These are phyloP conservation scores for Paramecium sexaurelia DNA, from an alignment of 73 alveolate species.

Conservation along the genomic window DNA sequence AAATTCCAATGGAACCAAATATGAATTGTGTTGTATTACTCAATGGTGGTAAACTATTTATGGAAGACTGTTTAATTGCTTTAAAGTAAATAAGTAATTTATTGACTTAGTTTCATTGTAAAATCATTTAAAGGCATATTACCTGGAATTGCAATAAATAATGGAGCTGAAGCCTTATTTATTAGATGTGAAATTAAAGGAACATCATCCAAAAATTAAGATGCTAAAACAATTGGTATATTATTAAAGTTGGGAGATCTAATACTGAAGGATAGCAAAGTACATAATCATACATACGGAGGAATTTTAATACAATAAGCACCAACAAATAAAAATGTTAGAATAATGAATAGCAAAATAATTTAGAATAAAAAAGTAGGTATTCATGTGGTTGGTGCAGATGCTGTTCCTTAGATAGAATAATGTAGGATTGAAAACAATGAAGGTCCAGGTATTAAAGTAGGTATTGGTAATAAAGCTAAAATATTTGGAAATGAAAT, in stretches of 20 bases:
- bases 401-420: conserved; percentile 75
- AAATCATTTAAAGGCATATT: conserved; percentile 52
- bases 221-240: conserved; percentile 50
- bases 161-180: conserved; percentile 12
- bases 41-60: conserved; percentile 56
- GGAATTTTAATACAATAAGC: conserved; percentile 27
- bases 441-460: conserved; percentile 62
- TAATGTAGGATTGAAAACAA: conserved; percentile 73
- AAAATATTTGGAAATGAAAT: conserved; percentile 77
- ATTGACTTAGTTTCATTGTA: conserved; percentile 45
- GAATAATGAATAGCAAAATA: background rate
- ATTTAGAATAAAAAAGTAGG: conserved; percentile 50
- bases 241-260: conserved; percentile 44
- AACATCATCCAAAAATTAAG: conserved; percentile 35
- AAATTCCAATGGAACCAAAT: conserved; percentile 47
- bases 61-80: conserved; percentile 64
- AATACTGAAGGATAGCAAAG: conserved; percentile 46
- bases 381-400: conserved; percentile 67
- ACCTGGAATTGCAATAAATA: conserved; percentile 54
- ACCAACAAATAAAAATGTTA: background rate
- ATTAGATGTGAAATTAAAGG: conserved; percentile 57
- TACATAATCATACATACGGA: conserved; percentile 61
- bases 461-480: conserved; percentile 65
- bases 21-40: conserved; percentile 63
- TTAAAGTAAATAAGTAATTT: conserved; percentile 11